These are phyloP conservation scores for Diaporthe citri DNA, from an alignment of 2,329 filamentous ascomycete genomes.

Conservation along the genomic window DNA sequence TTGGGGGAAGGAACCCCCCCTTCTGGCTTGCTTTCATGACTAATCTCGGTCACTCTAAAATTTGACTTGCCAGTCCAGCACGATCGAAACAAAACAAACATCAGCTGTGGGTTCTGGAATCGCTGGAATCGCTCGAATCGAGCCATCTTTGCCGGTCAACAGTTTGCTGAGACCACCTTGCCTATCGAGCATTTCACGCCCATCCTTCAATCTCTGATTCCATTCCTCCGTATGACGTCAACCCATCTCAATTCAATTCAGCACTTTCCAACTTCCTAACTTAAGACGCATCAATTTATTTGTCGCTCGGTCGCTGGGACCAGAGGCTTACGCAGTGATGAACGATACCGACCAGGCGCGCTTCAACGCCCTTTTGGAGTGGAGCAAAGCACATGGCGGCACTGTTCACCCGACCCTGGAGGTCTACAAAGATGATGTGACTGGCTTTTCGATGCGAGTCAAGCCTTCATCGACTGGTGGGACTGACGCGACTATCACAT, in stretches of 20 bases:
- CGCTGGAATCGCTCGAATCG: too few species aligned
- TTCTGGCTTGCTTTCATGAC: not conserved
- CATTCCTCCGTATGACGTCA: not conserved
- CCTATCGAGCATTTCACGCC: not conserved
- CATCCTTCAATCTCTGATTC: not conserved
- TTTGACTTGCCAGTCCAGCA: not conserved
- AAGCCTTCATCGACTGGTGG: slow-evolving; percentile 41
- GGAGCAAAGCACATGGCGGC: slow-evolving; percentile 62
- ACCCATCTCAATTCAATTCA: not conserved
- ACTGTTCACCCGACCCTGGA: slow-evolving; percentile 64
- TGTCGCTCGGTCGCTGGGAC: too few species aligned
- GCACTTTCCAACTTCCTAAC: too few species aligned
- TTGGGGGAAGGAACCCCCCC: not conserved
- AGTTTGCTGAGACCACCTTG: too few species aligned
- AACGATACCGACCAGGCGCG: slow-evolving; percentile 43
- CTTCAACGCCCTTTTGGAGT: slow-evolving; percentile 57
- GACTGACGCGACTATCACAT: slow-evolving; percentile 42
- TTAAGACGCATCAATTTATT: not conserved
- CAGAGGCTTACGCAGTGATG: slow-evolving; percentile 39
- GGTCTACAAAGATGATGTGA: slow-evolving; percentile 63
- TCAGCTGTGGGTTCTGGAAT: too few species aligned
- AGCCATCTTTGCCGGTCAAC: too few species aligned
- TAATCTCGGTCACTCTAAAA: slow-evolving; percentile 29
- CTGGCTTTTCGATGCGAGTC: slow-evolving; percentile 68
- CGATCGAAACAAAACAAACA: not conserved